Percentiles rank a stretch among this genome's conserved stretches.
Conservation (phyloP, 202 grass and related monocot genomes). For the Schoenoplectus triqueter region DNA sequence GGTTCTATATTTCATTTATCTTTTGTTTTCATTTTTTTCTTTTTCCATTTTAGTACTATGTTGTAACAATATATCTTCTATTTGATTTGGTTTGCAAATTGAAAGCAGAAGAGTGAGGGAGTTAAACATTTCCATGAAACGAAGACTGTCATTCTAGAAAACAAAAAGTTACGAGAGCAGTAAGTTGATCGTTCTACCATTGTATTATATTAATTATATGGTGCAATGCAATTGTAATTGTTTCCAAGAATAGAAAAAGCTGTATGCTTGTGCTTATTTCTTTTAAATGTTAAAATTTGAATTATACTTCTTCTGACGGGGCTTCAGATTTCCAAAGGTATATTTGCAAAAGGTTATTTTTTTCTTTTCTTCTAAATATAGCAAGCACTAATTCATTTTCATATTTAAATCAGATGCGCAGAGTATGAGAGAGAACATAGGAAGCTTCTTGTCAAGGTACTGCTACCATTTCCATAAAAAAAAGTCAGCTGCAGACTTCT, state of each 20-base stretch:
- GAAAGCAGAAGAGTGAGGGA: constrained; percentile 48
- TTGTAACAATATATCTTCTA: neutral
- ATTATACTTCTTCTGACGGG: neutral
- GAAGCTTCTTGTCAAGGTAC: constrained; percentile 80
- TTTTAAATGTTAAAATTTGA: neutral
- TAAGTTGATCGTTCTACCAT: constrained; percentile 54
- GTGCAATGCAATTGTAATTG: constrained; percentile 17
- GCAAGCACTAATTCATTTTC: neutral
- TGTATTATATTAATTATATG: neutral
- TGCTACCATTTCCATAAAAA: constrained; percentile 31
- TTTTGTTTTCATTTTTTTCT: constrained; percentile 1
- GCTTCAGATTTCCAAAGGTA: neutral
- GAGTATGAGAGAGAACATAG: constrained; percentile 71
- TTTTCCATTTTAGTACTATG: neutral
- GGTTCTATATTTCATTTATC: constrained; percentile 15
- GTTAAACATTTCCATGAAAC: constrained; percentile 52
- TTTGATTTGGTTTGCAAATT: constrained; percentile 31
- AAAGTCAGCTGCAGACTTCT: constrained; percentile 27
- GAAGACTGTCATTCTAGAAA: constrained; percentile 64
- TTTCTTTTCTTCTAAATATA: constrained; percentile 28
- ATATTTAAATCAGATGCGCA: constrained; percentile 55
- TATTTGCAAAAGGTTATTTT: neutral
- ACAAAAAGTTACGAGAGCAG: constrained; percentile 66
- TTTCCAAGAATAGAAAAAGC: neutral
- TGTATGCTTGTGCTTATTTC: no score